Evolutionary conservation across 768 basidiomycete species (phyloP).

Genomic region (Bullera alba): DNA sequence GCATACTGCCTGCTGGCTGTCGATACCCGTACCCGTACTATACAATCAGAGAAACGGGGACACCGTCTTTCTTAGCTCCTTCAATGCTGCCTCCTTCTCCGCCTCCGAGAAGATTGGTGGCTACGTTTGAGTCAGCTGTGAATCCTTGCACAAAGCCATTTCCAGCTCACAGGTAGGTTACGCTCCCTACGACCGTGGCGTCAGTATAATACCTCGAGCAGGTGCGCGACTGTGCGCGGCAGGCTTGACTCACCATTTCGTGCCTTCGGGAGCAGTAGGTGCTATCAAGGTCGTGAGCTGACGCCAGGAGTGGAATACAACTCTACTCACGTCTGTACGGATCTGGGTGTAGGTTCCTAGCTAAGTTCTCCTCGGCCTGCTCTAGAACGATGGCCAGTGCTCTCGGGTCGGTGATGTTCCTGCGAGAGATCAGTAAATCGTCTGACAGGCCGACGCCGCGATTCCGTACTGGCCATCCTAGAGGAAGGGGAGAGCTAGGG

Average conservation of each 20-base stretch:
- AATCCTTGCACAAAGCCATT: background rate
- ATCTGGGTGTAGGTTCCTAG: slow-evolving; percentile 70
- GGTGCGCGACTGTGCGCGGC: background rate
- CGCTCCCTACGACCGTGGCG: slow-evolving; percentile 40
- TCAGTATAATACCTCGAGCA: no score
- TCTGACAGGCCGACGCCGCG: no score
- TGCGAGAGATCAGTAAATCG: no score
- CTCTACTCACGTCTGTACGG: slow-evolving; percentile 76
- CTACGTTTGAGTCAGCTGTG: slow-evolving; percentile 14
- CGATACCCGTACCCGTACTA: background rate
- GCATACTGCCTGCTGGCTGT: no score
- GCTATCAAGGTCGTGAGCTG: slow-evolving; percentile 51
- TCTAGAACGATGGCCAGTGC: slow-evolving; percentile 68
- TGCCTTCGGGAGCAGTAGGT: slow-evolving; percentile 75
- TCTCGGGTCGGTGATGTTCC: slow-evolving; percentile 77
- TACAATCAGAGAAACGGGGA: background rate
- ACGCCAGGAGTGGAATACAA: no score
- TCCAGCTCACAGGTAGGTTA: slow-evolving; percentile 45
- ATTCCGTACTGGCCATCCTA: no score
- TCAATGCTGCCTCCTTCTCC: slow-evolving; percentile 29
- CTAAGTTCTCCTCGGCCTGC: slow-evolving; percentile 69
- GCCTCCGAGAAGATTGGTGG: slow-evolving; percentile 44
- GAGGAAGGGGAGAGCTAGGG: no score
- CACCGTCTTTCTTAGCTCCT: slow-evolving; percentile 5
- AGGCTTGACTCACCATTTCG: slow-evolving; percentile 69